Conservation (phyloP, 345 rosid species). For the Populus nigra region DNA sequence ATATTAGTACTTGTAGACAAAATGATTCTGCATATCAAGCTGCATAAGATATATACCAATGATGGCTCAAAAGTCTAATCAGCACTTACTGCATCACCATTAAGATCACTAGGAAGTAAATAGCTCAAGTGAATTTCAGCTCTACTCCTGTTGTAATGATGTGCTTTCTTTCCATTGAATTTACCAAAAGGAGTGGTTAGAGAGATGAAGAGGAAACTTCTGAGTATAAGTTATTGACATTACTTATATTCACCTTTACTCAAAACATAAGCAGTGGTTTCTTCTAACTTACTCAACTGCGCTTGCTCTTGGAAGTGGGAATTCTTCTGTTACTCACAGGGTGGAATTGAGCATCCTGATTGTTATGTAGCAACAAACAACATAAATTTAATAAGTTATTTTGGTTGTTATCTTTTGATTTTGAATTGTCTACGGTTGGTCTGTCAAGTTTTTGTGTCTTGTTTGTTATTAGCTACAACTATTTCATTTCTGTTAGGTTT, state of each 20-base stretch:
- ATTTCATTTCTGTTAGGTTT: background rate
- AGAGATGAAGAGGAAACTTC: slow-evolving; percentile 13
- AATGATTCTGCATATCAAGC: background rate
- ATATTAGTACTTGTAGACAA: background rate
- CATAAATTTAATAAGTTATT: slow-evolving; percentile 8
- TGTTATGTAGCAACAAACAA: slow-evolving; percentile 3
- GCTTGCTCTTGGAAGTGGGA: slow-evolving; percentile 3
- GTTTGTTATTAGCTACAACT: background rate
- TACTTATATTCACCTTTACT: background rate
- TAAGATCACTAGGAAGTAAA: background rate
- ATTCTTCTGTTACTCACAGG: background rate
- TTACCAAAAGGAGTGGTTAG: background rate
- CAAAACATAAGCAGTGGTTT: background rate
- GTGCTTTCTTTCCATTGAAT: background rate
- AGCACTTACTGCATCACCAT: background rate
- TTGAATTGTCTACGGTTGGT: background rate
- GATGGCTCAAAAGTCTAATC: background rate
- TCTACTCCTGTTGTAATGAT: background rate
- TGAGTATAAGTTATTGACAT: background rate
- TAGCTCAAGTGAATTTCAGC: background rate
- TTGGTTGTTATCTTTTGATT: background rate
- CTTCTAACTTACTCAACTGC: background rate
- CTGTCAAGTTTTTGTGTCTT: background rate
- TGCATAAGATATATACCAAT: background rate
- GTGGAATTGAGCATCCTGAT: background rate